Evolutionary conservation across 2,329 filamentous ascomycete genomes (phyloP).

Genomic region (Phyllosticta citrichinensis): DNA sequence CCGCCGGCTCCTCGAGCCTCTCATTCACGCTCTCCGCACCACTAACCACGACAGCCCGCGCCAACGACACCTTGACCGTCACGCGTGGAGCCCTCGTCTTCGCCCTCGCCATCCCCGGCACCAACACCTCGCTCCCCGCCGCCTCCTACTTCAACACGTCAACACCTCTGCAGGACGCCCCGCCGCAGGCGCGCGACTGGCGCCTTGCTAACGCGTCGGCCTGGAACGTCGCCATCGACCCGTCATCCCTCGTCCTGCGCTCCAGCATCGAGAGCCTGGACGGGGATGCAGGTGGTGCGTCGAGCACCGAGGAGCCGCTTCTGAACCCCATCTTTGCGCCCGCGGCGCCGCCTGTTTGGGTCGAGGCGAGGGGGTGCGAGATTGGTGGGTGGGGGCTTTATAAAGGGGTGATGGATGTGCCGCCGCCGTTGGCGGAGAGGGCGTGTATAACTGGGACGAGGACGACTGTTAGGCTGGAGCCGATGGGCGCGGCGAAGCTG

Average conservation of each 20-base stretch:
- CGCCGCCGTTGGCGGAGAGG: constrained; percentile 16
- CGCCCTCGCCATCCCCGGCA: constrained; percentile 22
- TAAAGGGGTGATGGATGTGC: constrained; percentile 20
- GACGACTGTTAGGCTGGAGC: constrained; percentile 22
- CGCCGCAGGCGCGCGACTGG: constrained; percentile 19
- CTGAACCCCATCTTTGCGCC: constrained; percentile 26
- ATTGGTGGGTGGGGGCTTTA: constrained; percentile 24
- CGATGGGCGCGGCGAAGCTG: constrained; percentile 28
- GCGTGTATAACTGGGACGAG: constrained; percentile 17
- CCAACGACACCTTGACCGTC: constrained; percentile 30
- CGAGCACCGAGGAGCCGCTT: constrained; percentile 4
- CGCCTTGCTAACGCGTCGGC: constrained; percentile 20
- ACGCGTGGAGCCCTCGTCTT: constrained; percentile 28
- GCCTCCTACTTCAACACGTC: constrained; percentile 12
- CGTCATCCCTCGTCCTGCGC: constrained; percentile 17
- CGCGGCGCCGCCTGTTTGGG: constrained; percentile 21
- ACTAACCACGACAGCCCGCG: constrained; percentile 13
- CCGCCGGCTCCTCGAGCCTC: constrained; percentile 24
- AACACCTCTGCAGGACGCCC: constrained; percentile 10
- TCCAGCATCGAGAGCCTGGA: not conserved
- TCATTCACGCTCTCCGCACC: constrained; percentile 25
- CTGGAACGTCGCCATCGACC: constrained; percentile 30
- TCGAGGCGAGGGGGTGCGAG: constrained; percentile 23
- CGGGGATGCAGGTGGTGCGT: no score
- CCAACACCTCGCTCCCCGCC: constrained; percentile 15